Conservation (phyloP, 2,329 filamentous ascomycete genomes). For the Aspergillus versicolor region DNA sequence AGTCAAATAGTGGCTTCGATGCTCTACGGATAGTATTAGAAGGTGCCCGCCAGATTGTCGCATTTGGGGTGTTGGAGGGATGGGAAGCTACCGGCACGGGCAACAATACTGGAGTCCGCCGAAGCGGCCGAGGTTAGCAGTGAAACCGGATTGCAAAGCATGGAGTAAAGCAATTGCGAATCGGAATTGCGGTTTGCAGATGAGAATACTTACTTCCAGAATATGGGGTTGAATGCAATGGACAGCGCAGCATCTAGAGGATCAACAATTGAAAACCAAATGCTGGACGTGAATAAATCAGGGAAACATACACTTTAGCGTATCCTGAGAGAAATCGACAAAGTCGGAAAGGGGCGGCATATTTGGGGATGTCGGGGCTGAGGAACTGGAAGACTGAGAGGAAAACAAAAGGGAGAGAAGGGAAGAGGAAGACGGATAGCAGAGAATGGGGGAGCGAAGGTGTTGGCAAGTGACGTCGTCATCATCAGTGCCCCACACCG, state of each 20-base stretch:
- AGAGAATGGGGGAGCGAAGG: neutral
- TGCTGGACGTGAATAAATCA: slow-evolving; percentile 15
- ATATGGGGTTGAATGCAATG: slow-evolving; percentile 96
- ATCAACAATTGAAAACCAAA: slow-evolving; percentile 26
- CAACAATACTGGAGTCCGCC: slow-evolving; percentile 64
- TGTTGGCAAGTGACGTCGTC: neutral
- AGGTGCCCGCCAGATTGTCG: slow-evolving; percentile 1
- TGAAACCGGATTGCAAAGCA: slow-evolving; percentile 5
- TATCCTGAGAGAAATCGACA: slow-evolving; percentile 66
- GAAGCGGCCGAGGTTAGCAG: slow-evolving; percentile 6
- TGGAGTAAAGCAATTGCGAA: neutral
- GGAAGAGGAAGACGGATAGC: neutral
- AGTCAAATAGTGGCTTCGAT: slow-evolving; percentile 85
- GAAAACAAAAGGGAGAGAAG: slow-evolving; percentile 8
- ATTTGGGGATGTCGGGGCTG: slow-evolving; percentile 7
- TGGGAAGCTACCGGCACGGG: slow-evolving; percentile 66
- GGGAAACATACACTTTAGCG: slow-evolving; percentile 59
- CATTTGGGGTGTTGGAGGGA: slow-evolving; percentile 14
- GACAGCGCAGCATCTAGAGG: slow-evolving; percentile 70
- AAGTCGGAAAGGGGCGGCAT: slow-evolving; percentile 40
- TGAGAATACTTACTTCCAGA: slow-evolving; percentile 84
- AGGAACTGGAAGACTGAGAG: neutral
- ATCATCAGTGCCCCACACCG: neutral
- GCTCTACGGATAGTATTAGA: slow-evolving; percentile 60
- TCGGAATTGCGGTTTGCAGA: neutral